Conservation (phyloP, 2,329 filamentous ascomycete species). For the Lizonia empirigonia region DNA sequence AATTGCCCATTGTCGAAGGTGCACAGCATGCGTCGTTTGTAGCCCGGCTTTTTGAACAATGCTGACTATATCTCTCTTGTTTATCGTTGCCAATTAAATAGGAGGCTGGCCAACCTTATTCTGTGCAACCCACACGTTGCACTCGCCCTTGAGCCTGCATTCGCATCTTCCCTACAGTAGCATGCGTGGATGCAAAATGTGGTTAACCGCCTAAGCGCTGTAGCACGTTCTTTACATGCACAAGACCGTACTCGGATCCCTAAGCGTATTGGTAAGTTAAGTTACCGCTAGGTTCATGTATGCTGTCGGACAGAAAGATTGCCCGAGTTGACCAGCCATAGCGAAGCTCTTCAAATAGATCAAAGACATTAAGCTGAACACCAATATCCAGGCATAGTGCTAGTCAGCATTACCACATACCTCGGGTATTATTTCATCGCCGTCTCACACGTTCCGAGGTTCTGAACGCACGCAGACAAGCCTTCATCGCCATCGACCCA, state of each 20-base stretch:
- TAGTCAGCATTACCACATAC: slow-evolving; percentile 2
- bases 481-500: background rate
- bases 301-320: background rate
- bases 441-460: background rate
- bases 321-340: background rate
- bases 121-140: background rate
- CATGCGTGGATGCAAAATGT: background rate
- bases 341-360: slow-evolving; percentile 1
- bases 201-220: slow-evolving; percentile 11
- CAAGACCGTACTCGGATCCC: background rate
- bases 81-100: too few species aligned
- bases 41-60: too few species aligned
- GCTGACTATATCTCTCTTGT: too few species aligned
- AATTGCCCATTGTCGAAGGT: too few species aligned
- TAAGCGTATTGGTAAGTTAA: background rate
- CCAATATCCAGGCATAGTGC: background rate
- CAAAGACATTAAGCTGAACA: background rate
- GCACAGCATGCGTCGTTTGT: too few species aligned
- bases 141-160: background rate
- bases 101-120: too few species aligned
- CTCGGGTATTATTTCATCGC: background rate
- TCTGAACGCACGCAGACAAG: background rate
- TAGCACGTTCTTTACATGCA: background rate
- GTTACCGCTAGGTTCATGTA: too few species aligned
- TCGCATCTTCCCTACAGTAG: background rate